Evolutionary conservation across 306 rosid genomes (phyloP).

Genomic region (Inga leiocalycina): DNA sequence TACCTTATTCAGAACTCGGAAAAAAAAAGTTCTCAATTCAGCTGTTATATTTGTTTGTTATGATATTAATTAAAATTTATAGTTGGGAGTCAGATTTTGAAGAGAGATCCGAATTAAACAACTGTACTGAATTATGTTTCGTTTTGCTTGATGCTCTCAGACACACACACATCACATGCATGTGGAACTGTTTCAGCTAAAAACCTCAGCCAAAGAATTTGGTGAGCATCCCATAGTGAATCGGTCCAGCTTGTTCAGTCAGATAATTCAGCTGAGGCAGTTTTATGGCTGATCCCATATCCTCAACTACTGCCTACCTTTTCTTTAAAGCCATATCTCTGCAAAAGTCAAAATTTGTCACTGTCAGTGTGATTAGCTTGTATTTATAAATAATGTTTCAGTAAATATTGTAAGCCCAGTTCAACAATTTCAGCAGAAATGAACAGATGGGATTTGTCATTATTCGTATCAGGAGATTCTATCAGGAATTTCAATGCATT

Average conservation of each 20-base stretch:
- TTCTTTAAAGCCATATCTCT: neutral
- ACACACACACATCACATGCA: neutral
- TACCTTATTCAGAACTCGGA: neutral
- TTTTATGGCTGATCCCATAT: neutral
- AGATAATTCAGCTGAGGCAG: neutral
- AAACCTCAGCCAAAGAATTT: neutral
- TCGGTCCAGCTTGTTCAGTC: neutral
- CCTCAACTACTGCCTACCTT: neutral
- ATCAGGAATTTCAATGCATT: neutral
- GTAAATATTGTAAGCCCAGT: neutral
- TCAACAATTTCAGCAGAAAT: constrained; percentile 12
- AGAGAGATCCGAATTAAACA: neutral
- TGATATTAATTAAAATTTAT: neutral
- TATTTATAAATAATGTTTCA: neutral
- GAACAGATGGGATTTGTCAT: neutral
- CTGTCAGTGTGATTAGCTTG: neutral
- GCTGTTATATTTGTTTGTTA: neutral
- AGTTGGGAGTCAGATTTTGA: neutral
- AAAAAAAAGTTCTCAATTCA: too few species aligned
- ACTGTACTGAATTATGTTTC: neutral
- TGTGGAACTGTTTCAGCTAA: neutral
- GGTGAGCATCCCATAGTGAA: neutral
- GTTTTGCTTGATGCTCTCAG: too few species aligned
- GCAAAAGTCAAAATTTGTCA: neutral
- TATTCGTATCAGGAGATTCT: neutral